Conservation (phyloP, 202 grass and related monocot genomes). For the Cymbopogon flexuosus region DNA sequence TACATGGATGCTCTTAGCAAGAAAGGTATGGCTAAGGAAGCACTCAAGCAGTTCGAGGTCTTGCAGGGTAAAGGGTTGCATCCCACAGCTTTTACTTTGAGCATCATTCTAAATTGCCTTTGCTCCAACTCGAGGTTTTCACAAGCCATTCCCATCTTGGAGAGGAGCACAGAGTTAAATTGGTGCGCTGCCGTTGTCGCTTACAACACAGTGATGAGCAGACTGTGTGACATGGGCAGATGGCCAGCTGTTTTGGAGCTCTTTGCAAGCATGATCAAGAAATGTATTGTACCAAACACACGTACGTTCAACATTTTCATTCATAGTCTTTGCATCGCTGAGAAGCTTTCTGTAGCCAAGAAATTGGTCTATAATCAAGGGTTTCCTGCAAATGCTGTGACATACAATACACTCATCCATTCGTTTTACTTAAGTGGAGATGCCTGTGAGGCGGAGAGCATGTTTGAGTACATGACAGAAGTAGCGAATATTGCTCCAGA, state of each 20-base stretch:
- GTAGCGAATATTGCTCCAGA: slow-evolving; percentile 36
- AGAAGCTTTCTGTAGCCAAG: slow-evolving; percentile 35
- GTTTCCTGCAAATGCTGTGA: slow-evolving; percentile 50
- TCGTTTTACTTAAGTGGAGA: slow-evolving; percentile 40
- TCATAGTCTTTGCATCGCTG: slow-evolving; percentile 48
- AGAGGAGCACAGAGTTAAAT: slow-evolving; percentile 36
- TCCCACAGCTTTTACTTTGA: slow-evolving; percentile 57
- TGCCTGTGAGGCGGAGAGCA: slow-evolving; percentile 8
- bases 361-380: slow-evolving; percentile 38
- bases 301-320: slow-evolving; percentile 68
- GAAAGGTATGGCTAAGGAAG: slow-evolving; percentile 49
- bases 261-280: slow-evolving; percentile 67
- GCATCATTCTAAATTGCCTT: slow-evolving; percentile 71
- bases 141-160: slow-evolving; percentile 48
- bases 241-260: slow-evolving; percentile 55
- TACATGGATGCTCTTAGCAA: slow-evolving; percentile 75
- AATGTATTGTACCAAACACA: slow-evolving; percentile 42
- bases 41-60: slow-evolving; percentile 44
- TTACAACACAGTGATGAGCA: slow-evolving; percentile 77
- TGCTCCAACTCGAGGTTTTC: slow-evolving; percentile 49
- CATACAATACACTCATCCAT: slow-evolving; percentile 72
- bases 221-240: slow-evolving; percentile 39
- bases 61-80: slow-evolving; percentile 51
- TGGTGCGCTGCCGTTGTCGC: slow-evolving; percentile 41
- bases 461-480: slow-evolving; percentile 35